Base-by-base conservation (phyloP, 805 yeast genomes). In the Sugiyamaella qingdaonensis region DNA sequence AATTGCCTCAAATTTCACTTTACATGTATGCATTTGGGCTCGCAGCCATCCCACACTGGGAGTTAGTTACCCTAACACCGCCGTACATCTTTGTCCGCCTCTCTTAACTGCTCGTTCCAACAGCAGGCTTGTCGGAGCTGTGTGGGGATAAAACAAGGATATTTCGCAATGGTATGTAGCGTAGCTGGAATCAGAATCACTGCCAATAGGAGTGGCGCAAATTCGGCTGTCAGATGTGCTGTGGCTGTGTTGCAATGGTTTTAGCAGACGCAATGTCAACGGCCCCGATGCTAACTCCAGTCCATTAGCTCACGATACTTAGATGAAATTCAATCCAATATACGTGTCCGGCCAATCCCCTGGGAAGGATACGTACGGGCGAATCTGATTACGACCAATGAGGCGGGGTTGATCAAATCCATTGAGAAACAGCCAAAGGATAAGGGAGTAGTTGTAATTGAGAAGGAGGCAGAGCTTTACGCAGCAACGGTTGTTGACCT, bases 281-380 rank as follows among this genome's bases (percentile, higher is more conserved):
- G 29, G 29, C 7, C 7, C 29, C 7, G 7, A 5, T 34, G 16
- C 46, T 43, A 31, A 43, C 46, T 21, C 19, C 14, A 32, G 41
- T 48, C 52, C 29, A 49, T 61, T 37, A 44, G 49, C 49, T 54
- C 58, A 43, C 55, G 50, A 51, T 61, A 68, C 43, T 59, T 69
- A 52, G 73, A 69, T 44, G 73, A 69, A 37, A 65, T 67, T 50
- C 64, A 67, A 61, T 75, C 78, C 58, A 81, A 81, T 56, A 83
- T 89, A 58, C 77, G 94, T 62, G 84, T 87, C 55, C 80, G 94
- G 58, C 83, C 91, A 32, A 80, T 90, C 52, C 95, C 95, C 32
- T 91, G 97, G 97, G 95, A 88, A 64, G 95, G 95, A 9, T 82
- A 86, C 61, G 84, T 87, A 10, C 78, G 96, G 52, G 84, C 91